Evolutionary conservation across 306 rosid species (phyloP).

Genomic region (Senna tora): DNA sequence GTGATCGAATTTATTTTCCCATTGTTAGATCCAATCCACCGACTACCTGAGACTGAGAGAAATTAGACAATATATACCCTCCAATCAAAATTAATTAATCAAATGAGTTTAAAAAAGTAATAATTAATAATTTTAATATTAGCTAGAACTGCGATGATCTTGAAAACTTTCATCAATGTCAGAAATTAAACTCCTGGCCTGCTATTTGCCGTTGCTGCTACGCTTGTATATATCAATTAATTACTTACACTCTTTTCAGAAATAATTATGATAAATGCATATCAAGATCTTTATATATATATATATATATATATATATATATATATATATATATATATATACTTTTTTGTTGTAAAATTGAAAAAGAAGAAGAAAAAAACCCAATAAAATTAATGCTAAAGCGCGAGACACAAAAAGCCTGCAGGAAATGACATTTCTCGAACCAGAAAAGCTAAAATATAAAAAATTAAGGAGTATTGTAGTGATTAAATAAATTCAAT

Average conservation of each 20-base stretch:
- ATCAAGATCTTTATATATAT: too few relatives aligned
- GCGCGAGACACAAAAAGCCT: constrained; percentile 1
- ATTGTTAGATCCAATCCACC: constrained; percentile 45
- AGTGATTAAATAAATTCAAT: background rate
- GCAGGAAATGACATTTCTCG: background rate
- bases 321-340: too few relatives aligned
- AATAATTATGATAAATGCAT: too few relatives aligned
- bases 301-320: too few relatives aligned
- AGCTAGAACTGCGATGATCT: too few relatives aligned
- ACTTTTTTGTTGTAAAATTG: background rate
- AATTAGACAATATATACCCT: too few relatives aligned
- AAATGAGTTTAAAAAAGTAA: background rate
- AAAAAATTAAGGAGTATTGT: background rate
- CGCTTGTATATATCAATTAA: background rate
- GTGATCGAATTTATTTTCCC: constrained; percentile 11
- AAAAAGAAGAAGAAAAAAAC: background rate
- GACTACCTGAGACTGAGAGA: constrained; percentile 16
- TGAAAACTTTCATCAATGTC: background rate
- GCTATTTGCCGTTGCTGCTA: constrained; percentile 19
- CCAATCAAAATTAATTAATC: background rate
- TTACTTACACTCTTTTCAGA: background rate
- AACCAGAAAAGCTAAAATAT: background rate
- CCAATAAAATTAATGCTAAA: constrained; percentile 2
- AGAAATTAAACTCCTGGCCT: background rate
- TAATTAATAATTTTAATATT: too few relatives aligned